Percentiles rank a stretch among this genome's conserved stretches.
Evolutionary conservation across 352 stramenopile genomes (phyloP).

Genomic region (Phytophthora ohioensis): DNA sequence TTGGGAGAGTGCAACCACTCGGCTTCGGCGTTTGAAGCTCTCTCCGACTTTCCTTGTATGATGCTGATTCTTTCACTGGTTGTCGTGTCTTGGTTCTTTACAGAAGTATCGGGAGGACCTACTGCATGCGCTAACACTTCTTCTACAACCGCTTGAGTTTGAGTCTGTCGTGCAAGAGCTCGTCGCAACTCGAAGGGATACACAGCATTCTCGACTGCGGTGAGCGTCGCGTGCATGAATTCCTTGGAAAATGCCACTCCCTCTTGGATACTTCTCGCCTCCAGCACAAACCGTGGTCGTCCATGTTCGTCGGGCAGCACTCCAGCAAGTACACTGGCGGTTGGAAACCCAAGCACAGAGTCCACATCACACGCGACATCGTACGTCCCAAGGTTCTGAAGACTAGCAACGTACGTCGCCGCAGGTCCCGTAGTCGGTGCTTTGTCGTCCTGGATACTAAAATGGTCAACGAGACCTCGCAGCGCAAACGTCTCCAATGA

Average conservation of each 20-base stretch:
- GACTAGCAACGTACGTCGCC: constrained; percentile 52
- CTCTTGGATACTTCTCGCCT: constrained; percentile 57
- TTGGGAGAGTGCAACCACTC: constrained; percentile 50
- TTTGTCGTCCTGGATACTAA: constrained; percentile 20
- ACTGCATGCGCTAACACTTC: constrained; percentile 50
- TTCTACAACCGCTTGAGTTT: constrained; percentile 43
- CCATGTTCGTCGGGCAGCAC: constrained; percentile 60
- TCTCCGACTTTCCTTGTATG: constrained; percentile 15
- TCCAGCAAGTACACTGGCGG: constrained; percentile 36
- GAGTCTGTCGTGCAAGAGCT: constrained; percentile 33
- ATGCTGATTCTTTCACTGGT: constrained; percentile 1
- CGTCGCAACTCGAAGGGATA: constrained; percentile 71
- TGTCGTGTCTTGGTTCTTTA: constrained; percentile 16
- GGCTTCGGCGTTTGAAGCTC: constrained; percentile 21
- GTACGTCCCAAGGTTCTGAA: constrained; percentile 53
- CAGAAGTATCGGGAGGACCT: constrained; percentile 22
- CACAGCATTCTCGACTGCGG: constrained; percentile 72
- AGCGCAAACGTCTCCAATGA: constrained; percentile 59
- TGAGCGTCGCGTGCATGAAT: constrained; percentile 61
- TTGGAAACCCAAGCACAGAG: constrained; percentile 35
- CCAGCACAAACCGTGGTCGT: constrained; percentile 65
- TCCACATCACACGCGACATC: constrained; percentile 57
- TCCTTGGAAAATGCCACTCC: constrained; percentile 58
- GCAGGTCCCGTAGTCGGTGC: constrained; percentile 23
- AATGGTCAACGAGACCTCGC: constrained; percentile 48